Evolutionary conservation across 208 protist genomes (phyloP), one percentile per base, ranked within the genome.

Genomic region (Strigomonas galati): DNA sequence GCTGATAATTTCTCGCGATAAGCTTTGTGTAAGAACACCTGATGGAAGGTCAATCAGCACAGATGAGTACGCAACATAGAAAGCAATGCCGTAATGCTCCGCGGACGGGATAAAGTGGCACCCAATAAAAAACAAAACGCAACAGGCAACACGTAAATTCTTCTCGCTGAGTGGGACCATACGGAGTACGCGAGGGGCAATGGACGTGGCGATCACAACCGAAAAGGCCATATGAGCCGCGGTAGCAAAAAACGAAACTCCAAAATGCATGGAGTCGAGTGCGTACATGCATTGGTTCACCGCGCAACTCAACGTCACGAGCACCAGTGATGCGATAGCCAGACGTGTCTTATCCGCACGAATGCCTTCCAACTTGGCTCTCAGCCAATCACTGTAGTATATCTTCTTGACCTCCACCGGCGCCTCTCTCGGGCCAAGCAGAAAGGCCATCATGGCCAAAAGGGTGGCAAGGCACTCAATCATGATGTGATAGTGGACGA

Each of bases 351-450:
- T 23, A 57, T n/a, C 23, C 23, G 30, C 23, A 12, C 23, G 26
- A 5, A 35, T 6, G 7, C 30, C 17, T 17, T 30, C 19, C 0
- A 24, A 0, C 35, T 40, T 40, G 7, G 4, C 35, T 10, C 35
- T 4, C 24, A 77, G 61, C 72, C 72, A 72, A 37, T n/a, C 10
- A 0, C 31, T 60, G 43, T 76, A 76, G 30, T 76, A 59, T 7
- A 48, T 54, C n/a, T 56, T 61, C 2, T 23, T 52, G 23, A 46
- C 57, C 21, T 58, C 52, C 12, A 30, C 26, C 6, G 27, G 19
- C 1, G 68, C 28, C 14, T 31, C 31, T 9, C 59, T 37, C 19
- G 19, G 28, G 21, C 53, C 63, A 5, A 54, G 51, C 43, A 73
- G 26, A 27, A 67, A 56, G 21, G 60, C 60, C 15, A 68, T 24